A percentile compares a stretch with the other conserved stretches of the same genome.
phyloP scores from a whole-genome alignment of 306 rosid species.

The Neltuma alba region DNA sequence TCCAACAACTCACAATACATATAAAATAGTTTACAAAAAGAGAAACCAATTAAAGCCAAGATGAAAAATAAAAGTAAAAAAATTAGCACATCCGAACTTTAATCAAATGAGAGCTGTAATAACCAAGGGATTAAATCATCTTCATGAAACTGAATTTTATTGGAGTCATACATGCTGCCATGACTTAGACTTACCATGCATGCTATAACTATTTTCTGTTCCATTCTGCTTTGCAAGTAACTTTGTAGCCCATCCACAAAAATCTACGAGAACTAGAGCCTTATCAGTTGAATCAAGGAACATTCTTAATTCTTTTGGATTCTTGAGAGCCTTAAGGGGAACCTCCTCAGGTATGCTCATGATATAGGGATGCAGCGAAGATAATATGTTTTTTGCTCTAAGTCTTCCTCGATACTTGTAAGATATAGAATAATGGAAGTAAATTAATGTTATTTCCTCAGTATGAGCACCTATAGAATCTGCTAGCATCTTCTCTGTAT shows the following conservation, averaged over 20 bases:
- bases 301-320: constrained; percentile 47
- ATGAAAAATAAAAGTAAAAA: neutral
- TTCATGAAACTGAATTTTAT: constrained; percentile 12
- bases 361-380: constrained; percentile 52
- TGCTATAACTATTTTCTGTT: constrained; percentile 42
- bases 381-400: constrained; percentile 51
- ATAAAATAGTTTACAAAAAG: neutral
- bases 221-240: constrained; percentile 55
- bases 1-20: neutral
- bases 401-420: constrained; percentile 78
- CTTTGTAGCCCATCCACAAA: constrained; percentile 80
- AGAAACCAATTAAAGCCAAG: neutral
- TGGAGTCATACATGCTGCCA: neutral
- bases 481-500: constrained; percentile 60
- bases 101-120: neutral
- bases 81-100: neutral
- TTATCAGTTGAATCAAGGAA: constrained; percentile 74
- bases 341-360: constrained; percentile 52
- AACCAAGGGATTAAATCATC: constrained; percentile 3
- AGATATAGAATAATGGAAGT: constrained; percentile 65
- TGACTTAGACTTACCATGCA: constrained; percentile 46
- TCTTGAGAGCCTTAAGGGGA: constrained; percentile 55
- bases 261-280: constrained; percentile 73
- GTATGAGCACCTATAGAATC: constrained; percentile 62
- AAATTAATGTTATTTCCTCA: constrained; percentile 57